These are phyloP conservation scores for Cutaneotrichosporon sp. DNA, from an alignment of 1,284 basidiomycete species.

Conservation along the genomic window DNA sequence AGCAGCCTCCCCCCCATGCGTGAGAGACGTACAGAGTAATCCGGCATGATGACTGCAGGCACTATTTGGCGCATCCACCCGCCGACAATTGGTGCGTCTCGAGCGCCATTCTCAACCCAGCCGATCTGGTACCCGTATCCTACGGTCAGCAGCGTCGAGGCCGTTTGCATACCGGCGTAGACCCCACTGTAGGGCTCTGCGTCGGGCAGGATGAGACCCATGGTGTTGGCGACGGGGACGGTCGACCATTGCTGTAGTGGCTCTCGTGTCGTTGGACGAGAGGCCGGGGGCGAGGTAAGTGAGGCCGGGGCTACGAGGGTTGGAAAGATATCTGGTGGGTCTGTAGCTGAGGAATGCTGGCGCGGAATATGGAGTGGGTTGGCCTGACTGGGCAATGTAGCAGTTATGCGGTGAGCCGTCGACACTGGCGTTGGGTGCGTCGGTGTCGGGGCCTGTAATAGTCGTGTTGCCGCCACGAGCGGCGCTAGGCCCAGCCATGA, in stretches of 20 bases:
- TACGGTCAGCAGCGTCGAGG: background rate
- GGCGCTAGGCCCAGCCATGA: too few species aligned
- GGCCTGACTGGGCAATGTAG: too few species aligned
- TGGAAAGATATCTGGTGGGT: too few species aligned
- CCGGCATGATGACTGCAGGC: constrained; percentile 37
- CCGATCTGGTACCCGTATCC: constrained; percentile 38
- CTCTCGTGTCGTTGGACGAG: background rate
- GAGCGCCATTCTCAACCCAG: constrained; percentile 38
- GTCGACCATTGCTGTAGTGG: constrained; percentile 10
- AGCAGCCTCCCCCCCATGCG: too few species aligned
- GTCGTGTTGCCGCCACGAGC: too few species aligned
- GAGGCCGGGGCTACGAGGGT: background rate
- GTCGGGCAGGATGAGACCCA: constrained; percentile 47
- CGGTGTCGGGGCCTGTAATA: too few species aligned
- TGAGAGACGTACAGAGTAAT: constrained; percentile 26
- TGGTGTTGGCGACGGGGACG: constrained; percentile 30
- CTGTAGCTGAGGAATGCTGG: too few species aligned
- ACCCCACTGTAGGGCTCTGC: constrained; percentile 28
- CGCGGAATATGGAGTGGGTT: too few species aligned
- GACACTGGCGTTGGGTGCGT: too few species aligned
- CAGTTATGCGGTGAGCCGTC: too few species aligned
- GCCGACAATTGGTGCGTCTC: constrained; percentile 32
- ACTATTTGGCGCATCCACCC: constrained; percentile 42
- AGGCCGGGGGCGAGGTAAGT: background rate
- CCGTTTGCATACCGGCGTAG: constrained; percentile 35